A percentile compares a stretch with the other conserved stretches of the same genome.
These are phyloP conservation scores for Xylaria sp. DNA, from an alignment of 495 filamentous ascomycete genomes.

Conservation along the genomic window DNA sequence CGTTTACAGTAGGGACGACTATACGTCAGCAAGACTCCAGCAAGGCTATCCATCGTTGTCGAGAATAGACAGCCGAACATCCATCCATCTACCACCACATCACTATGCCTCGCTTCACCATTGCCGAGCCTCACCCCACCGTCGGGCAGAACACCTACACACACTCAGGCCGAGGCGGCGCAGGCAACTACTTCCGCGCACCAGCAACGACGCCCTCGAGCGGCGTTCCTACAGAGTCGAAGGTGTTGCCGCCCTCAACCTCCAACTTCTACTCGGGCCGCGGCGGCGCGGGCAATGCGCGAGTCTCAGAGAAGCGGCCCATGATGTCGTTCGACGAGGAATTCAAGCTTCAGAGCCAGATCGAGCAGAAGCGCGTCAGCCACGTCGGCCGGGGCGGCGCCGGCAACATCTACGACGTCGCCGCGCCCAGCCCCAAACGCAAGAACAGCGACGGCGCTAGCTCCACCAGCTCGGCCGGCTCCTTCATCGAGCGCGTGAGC, in stretches of 20 bases:
- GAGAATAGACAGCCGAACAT: constrained; percentile 29
- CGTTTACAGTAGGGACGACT: constrained; percentile 11
- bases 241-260: constrained; percentile 35
- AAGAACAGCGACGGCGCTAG: constrained; percentile 38
- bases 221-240: constrained; percentile 43
- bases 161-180: constrained; percentile 85
- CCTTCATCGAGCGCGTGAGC: constrained; percentile 38
- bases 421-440: constrained; percentile 25
- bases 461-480: constrained; percentile 44
- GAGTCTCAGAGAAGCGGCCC: constrained; percentile 66
- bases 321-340: constrained; percentile 95
- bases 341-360: constrained; percentile 66
- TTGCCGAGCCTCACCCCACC: constrained; percentile 83
- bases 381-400: constrained; percentile 89
- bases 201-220: constrained; percentile 62
- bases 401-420: constrained; percentile 69
- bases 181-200: constrained; percentile 83
- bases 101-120: constrained; percentile 62
- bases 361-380: constrained; percentile 64
- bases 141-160: constrained; percentile 67
- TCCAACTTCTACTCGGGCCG: constrained; percentile 79
- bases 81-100: constrained; percentile 39
- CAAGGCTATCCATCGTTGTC: constrained; percentile 10
- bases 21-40: constrained; percentile 20
- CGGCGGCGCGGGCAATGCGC: constrained; percentile 90